Conservation (phyloP, 495 filamentous ascomycete genomes). For the Penicillium ochrochloron region DNA sequence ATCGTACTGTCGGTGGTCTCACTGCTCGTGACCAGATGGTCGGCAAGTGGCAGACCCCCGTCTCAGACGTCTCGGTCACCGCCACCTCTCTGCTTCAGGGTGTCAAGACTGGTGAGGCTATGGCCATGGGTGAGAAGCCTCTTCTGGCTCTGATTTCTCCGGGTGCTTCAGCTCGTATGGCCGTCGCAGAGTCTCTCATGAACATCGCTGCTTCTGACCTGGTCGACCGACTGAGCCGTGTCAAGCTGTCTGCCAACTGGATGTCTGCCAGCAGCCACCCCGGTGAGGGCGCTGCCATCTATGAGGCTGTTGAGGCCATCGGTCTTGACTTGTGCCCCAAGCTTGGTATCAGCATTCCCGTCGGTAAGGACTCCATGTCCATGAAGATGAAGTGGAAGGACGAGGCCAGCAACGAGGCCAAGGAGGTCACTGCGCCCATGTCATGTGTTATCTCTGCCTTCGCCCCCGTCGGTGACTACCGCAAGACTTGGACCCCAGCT, state of each 20-base stretch:
- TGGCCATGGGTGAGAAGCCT: conserved; percentile 97
- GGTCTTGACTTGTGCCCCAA: conserved; percentile 84
- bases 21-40: conserved; percentile 94
- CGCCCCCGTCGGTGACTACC: conserved; percentile 75
- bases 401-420: conserved; percentile 63
- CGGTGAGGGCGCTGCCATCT: conserved; percentile 91
- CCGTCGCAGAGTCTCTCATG: conserved; percentile 90
- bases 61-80: conserved; percentile 91
- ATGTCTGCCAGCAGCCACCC: conserved; percentile 95
- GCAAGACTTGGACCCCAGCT: conserved; percentile 91
- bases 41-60: conserved; percentile 94
- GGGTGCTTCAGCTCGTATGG: conserved; percentile 94
- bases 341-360: conserved; percentile 88
- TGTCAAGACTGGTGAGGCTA: conserved; percentile 84
- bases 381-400: conserved; percentile 99
- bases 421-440: conserved; percentile 89
- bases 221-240: conserved; percentile 71
- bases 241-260: conserved; percentile 96
- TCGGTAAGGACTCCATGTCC: conserved; percentile 96
- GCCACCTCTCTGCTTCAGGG: conserved; percentile 75
- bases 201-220: conserved; percentile 90
- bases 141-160: conserved; percentile 88
- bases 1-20: conserved; percentile 88
- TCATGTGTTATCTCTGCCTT: conserved; percentile 92
- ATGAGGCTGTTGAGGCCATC: conserved; percentile 92